Evolutionary conservation across 1,284 basidiomycete genomes (phyloP).

Genomic region (Rugosomyces carneus): DNA sequence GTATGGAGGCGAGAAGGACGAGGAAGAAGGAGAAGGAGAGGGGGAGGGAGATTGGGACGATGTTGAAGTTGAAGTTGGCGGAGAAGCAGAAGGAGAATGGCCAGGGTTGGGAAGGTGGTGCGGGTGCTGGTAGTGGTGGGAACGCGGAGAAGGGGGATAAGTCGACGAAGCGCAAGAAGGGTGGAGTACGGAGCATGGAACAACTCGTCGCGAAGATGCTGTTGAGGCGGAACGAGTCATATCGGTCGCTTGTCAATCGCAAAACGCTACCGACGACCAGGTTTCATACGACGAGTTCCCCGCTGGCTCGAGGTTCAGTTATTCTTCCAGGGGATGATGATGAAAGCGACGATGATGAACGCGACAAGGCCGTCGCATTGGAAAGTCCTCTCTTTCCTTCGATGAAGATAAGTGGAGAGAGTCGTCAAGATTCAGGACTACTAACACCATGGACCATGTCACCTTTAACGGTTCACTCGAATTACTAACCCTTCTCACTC

Average conservation of each 20-base stretch:
- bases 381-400: too few species aligned
- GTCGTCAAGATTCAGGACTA: too few species aligned
- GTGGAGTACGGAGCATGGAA: conserved; percentile 28
- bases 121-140: too few species aligned
- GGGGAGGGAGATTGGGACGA: conserved; percentile 42
- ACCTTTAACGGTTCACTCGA: too few species aligned
- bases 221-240: conserved; percentile 28
- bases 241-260: conserved; percentile 16
- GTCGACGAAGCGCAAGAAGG: conserved; percentile 11
- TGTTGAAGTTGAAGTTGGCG: conserved; percentile 43
- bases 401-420: too few species aligned
- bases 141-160: too few species aligned
- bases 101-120: conserved; percentile 12
- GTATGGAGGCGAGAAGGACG: conserved; percentile 37
- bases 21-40: conserved; percentile 47
- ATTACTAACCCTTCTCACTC: too few species aligned
- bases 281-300: conserved; percentile 10
- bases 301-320: conserved; percentile 3
- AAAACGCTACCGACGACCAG: conserved; percentile 12
- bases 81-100: conserved; percentile 19
- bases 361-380: too few species aligned
- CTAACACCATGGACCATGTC: too few species aligned
- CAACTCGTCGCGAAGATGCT: conserved; percentile 56
- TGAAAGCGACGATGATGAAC: neutral
- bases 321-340: neutral